Evolutionary conservation across 2,329 filamentous ascomycete genomes (phyloP).

Genomic region (Acrocalymma vagum): DNA sequence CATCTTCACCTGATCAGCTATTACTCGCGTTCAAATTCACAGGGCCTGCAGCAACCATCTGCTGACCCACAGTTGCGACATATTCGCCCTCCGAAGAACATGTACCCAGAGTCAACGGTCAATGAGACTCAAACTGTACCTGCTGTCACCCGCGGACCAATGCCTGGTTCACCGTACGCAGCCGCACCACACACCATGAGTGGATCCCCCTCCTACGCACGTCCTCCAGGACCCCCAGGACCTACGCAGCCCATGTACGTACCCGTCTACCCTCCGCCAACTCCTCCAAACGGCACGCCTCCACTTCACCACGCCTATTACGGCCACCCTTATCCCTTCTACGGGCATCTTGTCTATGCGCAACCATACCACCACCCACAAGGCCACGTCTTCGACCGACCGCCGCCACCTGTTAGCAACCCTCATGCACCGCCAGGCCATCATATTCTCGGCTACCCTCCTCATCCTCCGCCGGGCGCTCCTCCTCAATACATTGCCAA

Average conservation of each 20-base stretch:
- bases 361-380: slow-evolving; percentile 31
- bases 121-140: slow-evolving; percentile 84
- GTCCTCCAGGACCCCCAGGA: too few species aligned
- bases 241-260: slow-evolving; percentile 53
- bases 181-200: slow-evolving; percentile 60
- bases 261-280: slow-evolving; percentile 51
- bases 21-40: slow-evolving; percentile 82
- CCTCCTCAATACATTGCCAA: slow-evolving; percentile 46
- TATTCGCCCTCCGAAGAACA: slow-evolving; percentile 88
- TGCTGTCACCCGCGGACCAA: slow-evolving; percentile 78
- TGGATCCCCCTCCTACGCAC: slow-evolving; percentile 61
- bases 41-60: slow-evolving; percentile 81
- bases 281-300: slow-evolving; percentile 51
- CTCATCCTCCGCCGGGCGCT: too few species aligned
- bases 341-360: slow-evolving; percentile 43
- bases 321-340: slow-evolving; percentile 38
- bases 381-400: slow-evolving; percentile 39
- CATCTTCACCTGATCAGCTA: slow-evolving; percentile 98
- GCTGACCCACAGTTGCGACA: slow-evolving; percentile 80
- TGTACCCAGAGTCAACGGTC: slow-evolving; percentile 96
- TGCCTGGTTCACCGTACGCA: slow-evolving; percentile 66
- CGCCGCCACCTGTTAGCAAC: slow-evolving; percentile 49
- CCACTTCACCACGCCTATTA: slow-evolving; percentile 52
- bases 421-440: slow-evolving; percentile 47
- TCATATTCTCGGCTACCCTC: slow-evolving; percentile 36